Conservation (phyloP, 768 basidiomycete genomes). For the Tulasnella sp. region DNA sequence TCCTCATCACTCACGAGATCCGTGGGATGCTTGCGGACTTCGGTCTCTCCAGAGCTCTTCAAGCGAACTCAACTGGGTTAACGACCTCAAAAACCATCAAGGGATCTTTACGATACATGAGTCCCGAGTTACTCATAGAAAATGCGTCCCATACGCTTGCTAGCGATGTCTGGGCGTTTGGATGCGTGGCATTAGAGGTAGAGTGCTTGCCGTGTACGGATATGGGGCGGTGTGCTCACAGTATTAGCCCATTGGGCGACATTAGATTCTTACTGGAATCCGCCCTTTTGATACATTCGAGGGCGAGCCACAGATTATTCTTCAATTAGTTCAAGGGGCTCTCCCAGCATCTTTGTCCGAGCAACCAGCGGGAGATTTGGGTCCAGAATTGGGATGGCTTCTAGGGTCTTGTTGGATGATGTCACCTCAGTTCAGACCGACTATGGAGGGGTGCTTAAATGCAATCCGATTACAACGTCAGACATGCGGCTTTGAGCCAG, state of each 20-base stretch:
- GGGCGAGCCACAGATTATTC: not conserved
- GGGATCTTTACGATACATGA: not conserved
- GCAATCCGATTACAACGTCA: not conserved
- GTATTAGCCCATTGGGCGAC: not conserved
- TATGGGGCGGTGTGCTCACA: not conserved
- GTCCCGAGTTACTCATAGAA: not conserved
- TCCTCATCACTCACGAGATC: not conserved
- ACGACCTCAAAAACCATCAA: not conserved
- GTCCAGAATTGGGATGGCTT: not conserved
- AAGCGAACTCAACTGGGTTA: not conserved
- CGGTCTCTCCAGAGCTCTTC: not conserved
- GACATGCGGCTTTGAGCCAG: not conserved
- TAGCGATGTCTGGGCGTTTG: slow-evolving; percentile 7
- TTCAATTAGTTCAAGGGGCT: not conserved
- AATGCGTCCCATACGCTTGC: not conserved
- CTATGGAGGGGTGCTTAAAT: not conserved
- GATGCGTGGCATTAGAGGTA: not conserved
- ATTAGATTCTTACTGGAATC: not conserved
- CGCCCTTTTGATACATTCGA: not conserved
- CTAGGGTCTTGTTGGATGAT: not conserved
- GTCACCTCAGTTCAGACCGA: not conserved
- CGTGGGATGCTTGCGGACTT: slow-evolving; percentile 5
- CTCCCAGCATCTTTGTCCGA: not conserved
- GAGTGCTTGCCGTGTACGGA: not conserved
- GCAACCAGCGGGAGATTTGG: not conserved